Conservation (phyloP, 2,329 filamentous ascomycete genomes). For the Xylaria polymorpha region DNA sequence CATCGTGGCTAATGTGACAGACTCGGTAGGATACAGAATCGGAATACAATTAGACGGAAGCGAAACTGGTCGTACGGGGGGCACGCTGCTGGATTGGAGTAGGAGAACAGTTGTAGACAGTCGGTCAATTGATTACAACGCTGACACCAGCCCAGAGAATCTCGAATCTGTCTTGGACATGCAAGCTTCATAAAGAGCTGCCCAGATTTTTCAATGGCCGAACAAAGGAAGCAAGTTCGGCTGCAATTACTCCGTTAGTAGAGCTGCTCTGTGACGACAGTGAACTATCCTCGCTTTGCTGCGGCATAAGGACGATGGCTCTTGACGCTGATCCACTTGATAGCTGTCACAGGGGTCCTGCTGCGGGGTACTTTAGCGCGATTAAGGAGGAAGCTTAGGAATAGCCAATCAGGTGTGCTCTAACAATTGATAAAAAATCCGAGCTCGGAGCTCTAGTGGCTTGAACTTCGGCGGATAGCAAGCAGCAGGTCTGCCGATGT, state of each 20-base stretch:
- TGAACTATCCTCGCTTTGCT: constrained; percentile 37
- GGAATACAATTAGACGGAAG: not conserved
- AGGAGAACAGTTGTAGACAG: not conserved
- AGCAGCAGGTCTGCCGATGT: not conserved
- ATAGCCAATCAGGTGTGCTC: constrained; percentile 24
- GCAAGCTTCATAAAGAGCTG: constrained; percentile 25
- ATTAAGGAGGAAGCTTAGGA: constrained; percentile 6
- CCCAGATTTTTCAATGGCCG: constrained; percentile 29
- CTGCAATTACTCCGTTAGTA: constrained; percentile 29
- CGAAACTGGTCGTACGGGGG: not conserved
- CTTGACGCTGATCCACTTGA: constrained; percentile 15
- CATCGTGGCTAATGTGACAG: constrained; percentile 36
- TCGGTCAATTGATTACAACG: constrained; percentile 2
- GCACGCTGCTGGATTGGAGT: not conserved
- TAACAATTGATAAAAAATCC: constrained; percentile 21
- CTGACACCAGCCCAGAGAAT: not conserved
- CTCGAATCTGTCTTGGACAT: constrained; percentile 3
- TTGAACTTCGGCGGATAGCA: not conserved
- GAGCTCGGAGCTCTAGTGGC: constrained; percentile 26
- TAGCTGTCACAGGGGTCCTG: constrained; percentile 18
- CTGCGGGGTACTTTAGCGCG: constrained; percentile 24
- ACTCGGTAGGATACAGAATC: not conserved
- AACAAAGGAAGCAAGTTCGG: constrained; percentile 33
- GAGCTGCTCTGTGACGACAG: constrained; percentile 25
- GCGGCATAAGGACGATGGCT: constrained; percentile 38